Base-by-base conservation (phyloP, 2,329 filamentous ascomycete genomes). In the Zarea fungicola region DNA sequence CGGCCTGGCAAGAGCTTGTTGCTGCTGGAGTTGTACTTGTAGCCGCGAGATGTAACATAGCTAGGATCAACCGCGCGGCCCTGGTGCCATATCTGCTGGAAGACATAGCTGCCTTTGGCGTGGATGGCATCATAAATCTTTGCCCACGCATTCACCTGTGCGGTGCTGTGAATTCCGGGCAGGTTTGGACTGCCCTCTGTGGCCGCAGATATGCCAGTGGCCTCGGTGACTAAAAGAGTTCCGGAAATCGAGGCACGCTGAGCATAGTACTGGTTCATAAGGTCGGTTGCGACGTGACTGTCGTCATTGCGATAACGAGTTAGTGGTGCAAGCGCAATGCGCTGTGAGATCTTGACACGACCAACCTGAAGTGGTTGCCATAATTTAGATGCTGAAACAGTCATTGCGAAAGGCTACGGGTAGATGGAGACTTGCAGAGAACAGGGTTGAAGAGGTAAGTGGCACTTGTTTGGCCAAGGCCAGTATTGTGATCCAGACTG, bases 121-220 rank as follows among this genome's bases (percentile, higher is more conserved):
- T 87, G 83, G 3, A 86, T 80, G 3, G 75, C 76, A 35, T 80
- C 74, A 2, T 77, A 80, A 41, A 85, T 66, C 36, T 73, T 65
- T 52, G 74, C 78, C 83, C 82, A 86, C 1, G 68, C 75, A 2
- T 68, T 68, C 42, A 82, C 69, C 53, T 84, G 80, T n/a, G 66
- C 71, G 1, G 72, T 64, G 37, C 59, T 75, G 62, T 71, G 83
- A 57, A 85, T 77, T 6, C 78, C 79, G 0, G 81, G 79, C 3
- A 75, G 70, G 55, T 78, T 53, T 18, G 52, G 25, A 6, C 45
- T 48, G 22, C 53, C 60, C 25, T 58, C 59, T 4, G 53, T 59
- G 1, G 56, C 34, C 1, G 58, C 61, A 11, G 63, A 70, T 51
- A 58, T 52, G 62, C 74, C 63, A 66, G 78, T 65, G 65, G 72